Base-by-base conservation (phyloP, 768 basidiomycete genomes). In the Hypholoma sublateritium region DNA sequence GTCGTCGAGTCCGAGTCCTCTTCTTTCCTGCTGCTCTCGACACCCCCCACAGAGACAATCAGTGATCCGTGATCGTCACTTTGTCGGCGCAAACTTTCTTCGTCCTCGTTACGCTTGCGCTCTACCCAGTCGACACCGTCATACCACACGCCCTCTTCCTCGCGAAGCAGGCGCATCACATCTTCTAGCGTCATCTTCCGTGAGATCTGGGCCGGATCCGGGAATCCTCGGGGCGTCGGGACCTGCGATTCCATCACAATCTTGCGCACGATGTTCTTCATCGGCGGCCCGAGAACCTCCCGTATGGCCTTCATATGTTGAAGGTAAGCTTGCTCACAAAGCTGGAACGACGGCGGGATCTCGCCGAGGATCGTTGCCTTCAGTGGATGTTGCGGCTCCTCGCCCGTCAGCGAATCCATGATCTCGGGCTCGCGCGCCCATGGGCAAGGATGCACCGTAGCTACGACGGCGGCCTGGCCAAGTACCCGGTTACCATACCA, bases 111-210 rank as follows among this genome's bases (percentile, higher is more conserved):
- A 55, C 72, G 65, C 59, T 76, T 72, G 53, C 77, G 68, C 65
- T 82, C 80, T 5, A 81, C 64, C 86, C 88, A 89, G 65, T 90
- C 86, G 2, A 87, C 76, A 0, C 88, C 88, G 51, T 89, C 85
- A 56, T 83, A 87, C 89, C 89, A 91, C 2, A 85, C 73, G 0
- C 80, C 82, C 45, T 86, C 81, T 35, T 85, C 80, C 58, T 86
- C 81, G 39, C 84, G 74, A 56, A 92, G 58, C 46, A 80, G 77
- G 37, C 63, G 67, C 25, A 87, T 63, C 0, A 92, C 83, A 4
- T 88, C 87, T 59, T 88, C 87, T 0, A 82, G 37, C 0, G 69
- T 65, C 86, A 91, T 85, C 63, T 73, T 74, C 8, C 78, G 69
- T 7, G 82, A 83, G 19, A 76, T 74, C 5, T 83, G 70, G 0